Percentiles rank a stretch among this genome's conserved stretches.
Evolutionary conservation across 73 alveolate genomes (phyloP).

Genomic region (Paramecium biaurelia): DNA sequence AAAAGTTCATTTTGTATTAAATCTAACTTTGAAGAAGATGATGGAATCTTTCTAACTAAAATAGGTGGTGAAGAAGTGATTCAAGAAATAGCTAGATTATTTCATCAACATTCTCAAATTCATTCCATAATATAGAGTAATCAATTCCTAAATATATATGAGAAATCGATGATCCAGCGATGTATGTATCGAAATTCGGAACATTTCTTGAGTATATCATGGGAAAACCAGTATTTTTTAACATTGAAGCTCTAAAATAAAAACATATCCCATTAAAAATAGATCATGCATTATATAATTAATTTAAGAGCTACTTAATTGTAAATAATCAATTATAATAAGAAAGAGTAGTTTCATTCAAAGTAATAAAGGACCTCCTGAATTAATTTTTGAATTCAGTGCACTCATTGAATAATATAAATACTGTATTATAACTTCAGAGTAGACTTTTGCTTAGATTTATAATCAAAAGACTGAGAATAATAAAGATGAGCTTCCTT

Average conservation of each 20-base stretch:
- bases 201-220: neutral
- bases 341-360: neutral
- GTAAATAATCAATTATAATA: neutral
- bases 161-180: neutral
- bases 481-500: neutral
- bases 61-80: neutral
- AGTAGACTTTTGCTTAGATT: slow-evolving; percentile 16
- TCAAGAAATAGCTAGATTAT: neutral
- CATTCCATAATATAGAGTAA: neutral
- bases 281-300: neutral
- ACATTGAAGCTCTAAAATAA: neutral
- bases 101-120: neutral
- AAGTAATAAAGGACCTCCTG: slow-evolving; percentile 1
- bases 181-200: neutral
- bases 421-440: neutral
- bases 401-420: slow-evolving; percentile 16
- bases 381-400: neutral
- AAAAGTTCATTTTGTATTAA: neutral
- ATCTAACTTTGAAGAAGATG: neutral
- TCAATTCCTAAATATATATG: neutral
- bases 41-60: neutral
- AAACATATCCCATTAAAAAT: neutral
- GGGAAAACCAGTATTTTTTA: slow-evolving; percentile 43
- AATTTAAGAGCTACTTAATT: neutral
- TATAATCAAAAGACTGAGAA: neutral